Percentiles rank a stretch among this genome's conserved stretches.
Conservation (phyloP, 805 yeast genomes). For the Pichia californica region DNA sequence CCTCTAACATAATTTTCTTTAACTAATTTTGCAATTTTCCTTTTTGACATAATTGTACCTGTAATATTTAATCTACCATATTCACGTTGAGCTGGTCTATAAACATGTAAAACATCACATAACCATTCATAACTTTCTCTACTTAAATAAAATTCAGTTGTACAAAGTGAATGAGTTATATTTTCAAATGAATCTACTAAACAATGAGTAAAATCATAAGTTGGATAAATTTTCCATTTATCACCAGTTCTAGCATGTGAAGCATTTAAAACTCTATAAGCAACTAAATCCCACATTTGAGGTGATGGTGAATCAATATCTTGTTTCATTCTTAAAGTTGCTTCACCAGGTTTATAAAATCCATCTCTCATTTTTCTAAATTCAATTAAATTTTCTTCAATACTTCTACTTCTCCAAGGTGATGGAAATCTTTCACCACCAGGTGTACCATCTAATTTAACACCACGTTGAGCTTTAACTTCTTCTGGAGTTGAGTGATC, state of each 20-base stretch:
- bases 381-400: slow-evolving; percentile 69
- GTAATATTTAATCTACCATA: slow-evolving; percentile 94
- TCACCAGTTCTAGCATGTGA: slow-evolving; percentile 95
- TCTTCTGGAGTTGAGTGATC: slow-evolving; percentile 92
- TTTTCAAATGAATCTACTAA: slow-evolving; percentile 96
- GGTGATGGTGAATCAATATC: slow-evolving; percentile 87
- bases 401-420: slow-evolving; percentile 60
- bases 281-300: slow-evolving; percentile 99
- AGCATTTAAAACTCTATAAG: slow-evolving; percentile 88
- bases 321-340: slow-evolving; percentile 94
- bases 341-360: slow-evolving; percentile 80
- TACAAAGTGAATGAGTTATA: slow-evolving; percentile 92
- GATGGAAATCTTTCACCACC: slow-evolving; percentile 92
- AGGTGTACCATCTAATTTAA: slow-evolving; percentile 83
- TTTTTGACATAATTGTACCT: slow-evolving; percentile 90
- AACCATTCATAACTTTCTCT: slow-evolving; percentile 98
- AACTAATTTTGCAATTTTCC: slow-evolving; percentile 92
- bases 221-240: slow-evolving; percentile 97
- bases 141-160: slow-evolving; percentile 87
- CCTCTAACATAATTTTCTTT: slow-evolving; percentile 77
- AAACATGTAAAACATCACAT: slow-evolving; percentile 90
- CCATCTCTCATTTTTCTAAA: slow-evolving; percentile 94
- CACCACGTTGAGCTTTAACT: slow-evolving; percentile 84
- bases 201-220: slow-evolving; percentile 98
- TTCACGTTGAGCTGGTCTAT: slow-evolving; percentile 98